A percentile compares a stretch with the other conserved stretches of the same genome.
Conservation (phyloP, 306 rosid species). For the Alnus glutinosa region DNA sequence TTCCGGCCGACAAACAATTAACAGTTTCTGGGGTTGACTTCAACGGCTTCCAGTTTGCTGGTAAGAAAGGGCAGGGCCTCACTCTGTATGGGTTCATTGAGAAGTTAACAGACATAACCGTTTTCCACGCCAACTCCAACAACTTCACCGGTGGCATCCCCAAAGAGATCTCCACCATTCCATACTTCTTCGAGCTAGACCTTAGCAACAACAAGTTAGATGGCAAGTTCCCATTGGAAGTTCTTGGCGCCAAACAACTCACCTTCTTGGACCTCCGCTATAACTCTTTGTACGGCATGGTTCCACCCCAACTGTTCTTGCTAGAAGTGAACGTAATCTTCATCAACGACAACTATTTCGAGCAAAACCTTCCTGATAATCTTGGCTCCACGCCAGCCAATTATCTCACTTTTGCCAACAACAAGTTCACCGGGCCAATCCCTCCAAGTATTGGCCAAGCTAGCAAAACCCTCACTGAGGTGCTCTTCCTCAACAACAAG, state of each 20-base stretch:
- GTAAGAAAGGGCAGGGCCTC: background rate
- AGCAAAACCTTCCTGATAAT: conserved; percentile 36
- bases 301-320: conserved; percentile 39
- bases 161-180: background rate
- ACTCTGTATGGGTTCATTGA: conserved; percentile 32
- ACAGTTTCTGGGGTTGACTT: conserved; percentile 62
- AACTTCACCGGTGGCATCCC: conserved; percentile 45
- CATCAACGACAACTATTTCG: conserved; percentile 62
- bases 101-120: conserved; percentile 44
- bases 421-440: conserved; percentile 51
- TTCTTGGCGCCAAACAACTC: conserved; percentile 20
- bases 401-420: conserved; percentile 68
- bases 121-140: conserved; percentile 82
- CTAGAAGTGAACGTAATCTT: conserved; percentile 56
- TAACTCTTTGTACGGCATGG: conserved; percentile 29
- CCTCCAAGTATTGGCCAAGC: conserved; percentile 59
- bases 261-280: conserved; percentile 76
- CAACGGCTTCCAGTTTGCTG: conserved; percentile 29
- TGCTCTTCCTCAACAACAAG: conserved; percentile 57
- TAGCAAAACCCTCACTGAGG: conserved; percentile 45
- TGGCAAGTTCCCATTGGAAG: conserved; percentile 42
- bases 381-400: conserved; percentile 61
- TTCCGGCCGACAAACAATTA: background rate
- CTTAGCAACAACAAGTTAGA: conserved; percentile 60
- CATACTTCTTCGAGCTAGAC: conserved; percentile 65